Base-by-base conservation (phyloP, 2,329 filamentous ascomycete genomes). In the Penicillium capsulatum region DNA sequence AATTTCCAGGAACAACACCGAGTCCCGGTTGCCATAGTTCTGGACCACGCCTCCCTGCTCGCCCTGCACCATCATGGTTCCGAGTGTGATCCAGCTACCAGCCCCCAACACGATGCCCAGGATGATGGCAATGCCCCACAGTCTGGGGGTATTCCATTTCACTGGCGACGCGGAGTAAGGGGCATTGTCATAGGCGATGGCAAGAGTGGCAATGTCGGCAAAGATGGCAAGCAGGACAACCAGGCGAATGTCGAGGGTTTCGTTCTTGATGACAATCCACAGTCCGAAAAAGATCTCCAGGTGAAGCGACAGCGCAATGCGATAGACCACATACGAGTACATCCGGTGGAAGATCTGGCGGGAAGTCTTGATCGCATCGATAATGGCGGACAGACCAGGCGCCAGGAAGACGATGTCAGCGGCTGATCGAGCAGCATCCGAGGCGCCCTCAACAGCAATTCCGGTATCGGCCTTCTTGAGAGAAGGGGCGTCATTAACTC, bases 271-370 rank as follows among this genome's bases (percentile, higher is more conserved):
- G 56, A 84, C 85, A 57, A 94, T 92, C 87, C 88, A 94, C 44
- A 94, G 79, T 65, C 87, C 88, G 35, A 94, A 78, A 77, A 89
- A 94, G 64, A 94, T 86, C 71, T 92, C 87, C 61, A 94, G 77
- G 66, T 95, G 89, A 51, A 94, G 81, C 11, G 88, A 94, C 59
- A 95, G 73, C 34, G 89, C 88, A 60, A 95, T 94, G 78, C 89
- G 86, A 75, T 94, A 94, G 59, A 94, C 85, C 53, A 95, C 86
- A 73, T 94, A 95, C 44, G 88, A 85, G 72, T 94, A 92, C 88
- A 95, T 94, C 59, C 89, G 86, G 73, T 94, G 88, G 76, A 94
- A 94, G 67, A 95, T 94, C 68, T 94, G 88, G 59, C 89, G 86
- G 20, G 87, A 91, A 53, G 86, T 94, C 75, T 94, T 94, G 55